These are phyloP conservation scores for Aspergillus aculeatinus DNA, from an alignment of 2,329 filamentous ascomycete genomes.

Conservation along the genomic window DNA sequence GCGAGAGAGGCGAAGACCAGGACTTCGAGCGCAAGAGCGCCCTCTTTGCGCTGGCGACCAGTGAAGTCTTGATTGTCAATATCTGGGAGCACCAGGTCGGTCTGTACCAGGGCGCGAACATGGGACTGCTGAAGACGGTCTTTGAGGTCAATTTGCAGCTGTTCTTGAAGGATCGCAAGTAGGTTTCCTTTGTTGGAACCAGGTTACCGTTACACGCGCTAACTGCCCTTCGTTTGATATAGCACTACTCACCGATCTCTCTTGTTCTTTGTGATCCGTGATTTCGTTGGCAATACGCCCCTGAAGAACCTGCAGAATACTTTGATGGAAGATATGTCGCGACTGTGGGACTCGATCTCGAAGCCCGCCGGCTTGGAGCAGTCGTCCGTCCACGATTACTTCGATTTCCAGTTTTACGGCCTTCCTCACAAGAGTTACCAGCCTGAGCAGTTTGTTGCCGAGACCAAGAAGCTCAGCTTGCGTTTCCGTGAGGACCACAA, in stretches of 20 bases:
- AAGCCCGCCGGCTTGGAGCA: slow-evolving; percentile 87
- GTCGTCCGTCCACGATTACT: slow-evolving; percentile 92
- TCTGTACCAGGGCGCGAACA: slow-evolving; percentile 96
- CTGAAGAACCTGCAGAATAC: slow-evolving; percentile 87
- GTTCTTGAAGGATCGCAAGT: slow-evolving; percentile 94
- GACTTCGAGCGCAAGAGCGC: slow-evolving; percentile 99
- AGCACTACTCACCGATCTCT: slow-evolving; percentile 86
- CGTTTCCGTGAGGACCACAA: slow-evolving; percentile 81
- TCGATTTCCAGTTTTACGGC: slow-evolving; percentile 95
- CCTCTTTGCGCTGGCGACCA: slow-evolving; percentile 93
- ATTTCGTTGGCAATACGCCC: slow-evolving; percentile 90
- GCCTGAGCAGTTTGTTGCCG: slow-evolving; percentile 81
- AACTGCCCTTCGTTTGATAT: slow-evolving; percentile 23
- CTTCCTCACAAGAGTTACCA: slow-evolving; percentile 96
- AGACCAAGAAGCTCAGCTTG: slow-evolving; percentile 74
- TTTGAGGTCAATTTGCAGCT: slow-evolving; percentile 98
- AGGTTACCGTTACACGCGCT: background rate
- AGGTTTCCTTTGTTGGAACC: slow-evolving; percentile 37
- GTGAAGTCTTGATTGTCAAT: slow-evolving; percentile 96
- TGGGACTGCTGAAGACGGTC: slow-evolving; percentile 97
- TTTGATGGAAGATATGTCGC: slow-evolving; percentile 81
- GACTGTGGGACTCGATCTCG: slow-evolving; percentile 89
- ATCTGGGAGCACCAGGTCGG: slow-evolving; percentile 99
- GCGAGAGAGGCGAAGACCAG: slow-evolving; percentile 95
- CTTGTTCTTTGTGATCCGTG: slow-evolving; percentile 97